A percentile compares a stretch with the other conserved stretches of the same genome.
These are phyloP conservation scores for Strigomonas culicis DNA, from an alignment of 208 protist genomes.

Conservation along the genomic window DNA sequence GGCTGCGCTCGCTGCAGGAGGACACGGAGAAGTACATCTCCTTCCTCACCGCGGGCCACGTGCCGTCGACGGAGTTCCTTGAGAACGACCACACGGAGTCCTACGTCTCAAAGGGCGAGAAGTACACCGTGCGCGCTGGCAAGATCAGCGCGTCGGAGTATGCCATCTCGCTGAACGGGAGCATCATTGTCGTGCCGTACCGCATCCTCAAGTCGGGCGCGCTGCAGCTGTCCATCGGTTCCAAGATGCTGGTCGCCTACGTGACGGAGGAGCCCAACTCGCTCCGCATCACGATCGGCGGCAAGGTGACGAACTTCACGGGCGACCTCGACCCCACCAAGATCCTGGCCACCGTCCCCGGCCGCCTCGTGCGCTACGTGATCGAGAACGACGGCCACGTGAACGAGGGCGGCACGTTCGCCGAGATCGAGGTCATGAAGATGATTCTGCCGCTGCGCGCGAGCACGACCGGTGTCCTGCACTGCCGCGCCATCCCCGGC, in stretches of 20 bases:
- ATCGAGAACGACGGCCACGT: constrained; percentile 91
- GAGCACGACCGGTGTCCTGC: constrained; percentile 69
- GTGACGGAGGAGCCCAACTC: constrained; percentile 90
- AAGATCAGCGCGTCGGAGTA: constrained; percentile 47
- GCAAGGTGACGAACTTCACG: constrained; percentile 89
- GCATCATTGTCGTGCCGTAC: constrained; percentile 63
- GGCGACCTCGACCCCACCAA: constrained; percentile 95
- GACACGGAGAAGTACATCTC: constrained; percentile 62
- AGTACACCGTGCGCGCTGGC: constrained; percentile 74
- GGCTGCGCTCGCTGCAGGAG: constrained; percentile 38
- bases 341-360: constrained; percentile 89
- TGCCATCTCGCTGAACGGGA: constrained; percentile 74
- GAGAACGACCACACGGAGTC: constrained; percentile 59
- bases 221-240: constrained; percentile 70
- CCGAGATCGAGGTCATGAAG: constrained; percentile 99
- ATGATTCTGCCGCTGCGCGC: constrained; percentile 95
- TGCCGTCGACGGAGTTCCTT: constrained; percentile 74
- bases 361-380: constrained; percentile 95
- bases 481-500: constrained; percentile 78
- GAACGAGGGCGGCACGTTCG: constrained; percentile 80
- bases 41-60: constrained; percentile 81
- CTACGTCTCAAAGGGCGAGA: constrained; percentile 65
- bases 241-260: constrained; percentile 87
- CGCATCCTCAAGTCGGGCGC: constrained; percentile 79
- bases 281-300: constrained; percentile 90